These are phyloP conservation scores for Aspergillus sp. DNA, from an alignment of 2,329 filamentous ascomycete species.

Conservation along the genomic window DNA sequence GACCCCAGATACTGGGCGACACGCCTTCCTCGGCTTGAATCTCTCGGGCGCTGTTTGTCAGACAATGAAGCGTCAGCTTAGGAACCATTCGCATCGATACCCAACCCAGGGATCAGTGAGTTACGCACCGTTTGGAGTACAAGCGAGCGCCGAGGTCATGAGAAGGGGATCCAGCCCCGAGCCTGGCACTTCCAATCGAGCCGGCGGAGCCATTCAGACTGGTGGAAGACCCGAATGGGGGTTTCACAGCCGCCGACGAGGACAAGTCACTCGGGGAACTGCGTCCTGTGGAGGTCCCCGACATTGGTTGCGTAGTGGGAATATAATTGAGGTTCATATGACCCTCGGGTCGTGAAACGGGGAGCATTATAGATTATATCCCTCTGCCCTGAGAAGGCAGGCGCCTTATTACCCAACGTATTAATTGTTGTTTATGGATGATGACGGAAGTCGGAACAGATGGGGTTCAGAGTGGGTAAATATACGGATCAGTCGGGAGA, in stretches of 20 bases:
- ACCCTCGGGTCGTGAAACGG: constrained; percentile 71
- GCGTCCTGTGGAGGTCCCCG: constrained; percentile 74
- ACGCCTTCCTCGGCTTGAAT: constrained; percentile 96
- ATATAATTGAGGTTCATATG: constrained; percentile 83
- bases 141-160: constrained; percentile 81
- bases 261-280: constrained; percentile 77
- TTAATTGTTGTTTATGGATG: constrained; percentile 9
- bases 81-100: background rate
- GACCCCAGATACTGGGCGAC: constrained; percentile 79
- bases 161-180: constrained; percentile 93
- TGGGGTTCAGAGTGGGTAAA: constrained; percentile 7
- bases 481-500: constrained; percentile 19
- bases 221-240: constrained; percentile 69
- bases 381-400: constrained; percentile 21
- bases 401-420: constrained; percentile 6
- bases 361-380: constrained; percentile 88
- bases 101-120: constrained; percentile 1
- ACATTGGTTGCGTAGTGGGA: constrained; percentile 66
- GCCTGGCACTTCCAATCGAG: constrained; percentile 60
- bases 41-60: constrained; percentile 71
- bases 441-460: constrained; percentile 3
- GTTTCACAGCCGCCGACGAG: constrained; percentile 61
- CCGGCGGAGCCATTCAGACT: constrained; percentile 54
- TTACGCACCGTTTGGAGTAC: constrained; percentile 84
- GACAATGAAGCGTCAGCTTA: constrained; percentile 11